A percentile compares a stretch with the other conserved stretches of the same genome.
Evolutionary conservation across 1,139 yeast species (phyloP).

Genomic region (Protomyces arabidopsidicola): DNA sequence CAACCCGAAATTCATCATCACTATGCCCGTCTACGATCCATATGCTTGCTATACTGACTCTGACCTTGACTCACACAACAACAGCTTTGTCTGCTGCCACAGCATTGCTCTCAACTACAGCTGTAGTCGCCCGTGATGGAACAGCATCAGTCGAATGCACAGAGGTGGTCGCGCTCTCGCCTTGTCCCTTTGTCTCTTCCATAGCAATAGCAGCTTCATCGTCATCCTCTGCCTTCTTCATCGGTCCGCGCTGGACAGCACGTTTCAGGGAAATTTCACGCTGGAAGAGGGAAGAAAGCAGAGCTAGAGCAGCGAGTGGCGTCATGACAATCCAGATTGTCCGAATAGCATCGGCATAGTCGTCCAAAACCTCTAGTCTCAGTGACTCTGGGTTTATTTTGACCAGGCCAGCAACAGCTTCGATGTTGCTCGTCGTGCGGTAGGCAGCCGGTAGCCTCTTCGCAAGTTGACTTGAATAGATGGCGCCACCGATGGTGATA

Average conservation of each 20-base stretch:
- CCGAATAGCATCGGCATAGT: conserved; percentile 4
- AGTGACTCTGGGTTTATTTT: conserved; percentile 3
- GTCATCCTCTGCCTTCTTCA: background rate
- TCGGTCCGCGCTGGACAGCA: background rate
- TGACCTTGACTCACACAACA: background rate
- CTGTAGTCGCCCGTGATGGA: background rate
- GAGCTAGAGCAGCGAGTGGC: conserved; percentile 11
- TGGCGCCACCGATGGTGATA: conserved; percentile 27
- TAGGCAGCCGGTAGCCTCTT: conserved; percentile 1
- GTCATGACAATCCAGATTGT: conserved; percentile 25
- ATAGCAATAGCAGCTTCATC: conserved; percentile 1
- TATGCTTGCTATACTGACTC: too few relatives aligned
- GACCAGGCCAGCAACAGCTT: conserved; percentile 8
- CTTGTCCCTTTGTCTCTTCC: background rate
- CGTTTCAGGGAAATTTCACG: conserved; percentile 16
- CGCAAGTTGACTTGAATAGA: conserved; percentile 7
- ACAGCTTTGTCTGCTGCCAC: background rate
- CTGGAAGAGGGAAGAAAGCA: conserved; percentile 7
- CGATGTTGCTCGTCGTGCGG: background rate
- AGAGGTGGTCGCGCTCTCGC: background rate
- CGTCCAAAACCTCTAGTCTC: conserved; percentile 10
- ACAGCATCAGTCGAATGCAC: background rate
- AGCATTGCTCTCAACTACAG: background rate
- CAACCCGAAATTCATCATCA: too few relatives aligned
- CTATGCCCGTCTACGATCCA: too few relatives aligned